Evolutionary conservation across 257 asterid genomes (phyloP).

Genomic region (Scutellaria baicalensis): DNA sequence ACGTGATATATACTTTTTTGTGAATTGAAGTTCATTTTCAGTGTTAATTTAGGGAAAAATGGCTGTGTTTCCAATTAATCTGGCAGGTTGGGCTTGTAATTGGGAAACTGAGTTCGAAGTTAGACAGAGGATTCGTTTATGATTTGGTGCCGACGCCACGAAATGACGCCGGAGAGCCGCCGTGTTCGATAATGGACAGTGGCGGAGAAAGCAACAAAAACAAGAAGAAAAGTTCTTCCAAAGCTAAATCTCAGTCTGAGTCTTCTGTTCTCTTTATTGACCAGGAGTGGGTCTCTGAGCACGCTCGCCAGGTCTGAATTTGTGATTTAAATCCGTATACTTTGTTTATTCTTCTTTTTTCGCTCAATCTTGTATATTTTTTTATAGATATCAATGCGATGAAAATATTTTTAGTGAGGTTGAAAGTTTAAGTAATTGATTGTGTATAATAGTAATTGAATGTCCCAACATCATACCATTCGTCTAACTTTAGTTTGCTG

Average conservation of each 20-base stretch:
- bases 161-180: conserved; percentile 72
- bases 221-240: conserved; percentile 58
- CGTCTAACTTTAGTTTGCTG: background rate
- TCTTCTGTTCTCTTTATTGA: conserved; percentile 63
- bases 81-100: conserved; percentile 83
- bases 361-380: background rate
- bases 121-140: conserved; percentile 78
- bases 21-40: background rate
- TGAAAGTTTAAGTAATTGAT: background rate
- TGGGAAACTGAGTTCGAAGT: conserved; percentile 63
- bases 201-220: conserved; percentile 35
- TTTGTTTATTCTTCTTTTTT: background rate
- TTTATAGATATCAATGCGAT: background rate
- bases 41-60: background rate
- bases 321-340: background rate
- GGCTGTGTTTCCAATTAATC: background rate
- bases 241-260: conserved; percentile 53
- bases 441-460: background rate
- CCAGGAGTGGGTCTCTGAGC: conserved; percentile 85
- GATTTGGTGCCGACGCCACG: conserved; percentile 90
- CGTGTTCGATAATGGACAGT: conserved; percentile 52
- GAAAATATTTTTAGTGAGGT: background rate
- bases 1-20: background rate
- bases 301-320: conserved; percentile 82
- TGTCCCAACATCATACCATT: background rate